Percentiles rank a stretch among this genome's conserved stretches.
Evolutionary conservation across 2,329 filamentous ascomycete species (phyloP).

Genomic region (Pseudogymnoascus sp.): DNA sequence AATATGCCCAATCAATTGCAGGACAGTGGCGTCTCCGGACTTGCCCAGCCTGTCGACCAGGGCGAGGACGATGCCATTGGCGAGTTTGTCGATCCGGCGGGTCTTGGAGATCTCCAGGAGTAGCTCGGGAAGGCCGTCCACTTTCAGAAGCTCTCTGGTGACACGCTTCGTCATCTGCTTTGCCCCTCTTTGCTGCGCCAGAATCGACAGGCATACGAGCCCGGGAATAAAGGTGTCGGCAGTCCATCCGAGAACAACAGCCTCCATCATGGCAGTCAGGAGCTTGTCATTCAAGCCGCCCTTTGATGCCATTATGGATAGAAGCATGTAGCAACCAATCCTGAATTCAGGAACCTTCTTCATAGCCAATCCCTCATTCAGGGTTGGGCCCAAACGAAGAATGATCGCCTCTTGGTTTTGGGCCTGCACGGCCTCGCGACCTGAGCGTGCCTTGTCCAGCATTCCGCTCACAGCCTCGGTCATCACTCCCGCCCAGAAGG

Average conservation of each 20-base stretch:
- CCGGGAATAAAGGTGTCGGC: constrained; percentile 64
- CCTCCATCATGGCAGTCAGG: constrained; percentile 83
- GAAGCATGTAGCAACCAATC: constrained; percentile 84
- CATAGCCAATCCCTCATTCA: constrained; percentile 71
- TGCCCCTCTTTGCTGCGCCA: constrained; percentile 70
- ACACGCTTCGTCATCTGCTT: constrained; percentile 62
- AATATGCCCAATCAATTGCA: constrained; percentile 53
- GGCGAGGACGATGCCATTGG: constrained; percentile 62
- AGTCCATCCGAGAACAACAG: constrained; percentile 70
- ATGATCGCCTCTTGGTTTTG: constrained; percentile 75
- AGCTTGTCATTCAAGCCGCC: constrained; percentile 69
- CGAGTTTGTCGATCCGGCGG: constrained; percentile 62
- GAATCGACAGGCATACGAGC: constrained; percentile 69
- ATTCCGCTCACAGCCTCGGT: constrained; percentile 79
- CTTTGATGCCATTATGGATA: constrained; percentile 78
- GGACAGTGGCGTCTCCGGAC: constrained; percentile 48
- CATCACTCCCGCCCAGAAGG: constrained; percentile 85
- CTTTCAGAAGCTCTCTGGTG: constrained; percentile 58
- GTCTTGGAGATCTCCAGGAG: constrained; percentile 55
- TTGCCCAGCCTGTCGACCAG: constrained; percentile 54
- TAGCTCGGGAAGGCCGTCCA: constrained; percentile 50
- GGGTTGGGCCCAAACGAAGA: constrained; percentile 56
- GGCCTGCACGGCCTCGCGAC: constrained; percentile 64
- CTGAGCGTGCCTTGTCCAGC: constrained; percentile 68
- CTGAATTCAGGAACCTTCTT: constrained; percentile 70